Evolutionary conservation across 2,329 filamentous ascomycete genomes (phyloP), one percentile per base, ranked within the genome.

Genomic region (Daldinia sp.): DNA sequence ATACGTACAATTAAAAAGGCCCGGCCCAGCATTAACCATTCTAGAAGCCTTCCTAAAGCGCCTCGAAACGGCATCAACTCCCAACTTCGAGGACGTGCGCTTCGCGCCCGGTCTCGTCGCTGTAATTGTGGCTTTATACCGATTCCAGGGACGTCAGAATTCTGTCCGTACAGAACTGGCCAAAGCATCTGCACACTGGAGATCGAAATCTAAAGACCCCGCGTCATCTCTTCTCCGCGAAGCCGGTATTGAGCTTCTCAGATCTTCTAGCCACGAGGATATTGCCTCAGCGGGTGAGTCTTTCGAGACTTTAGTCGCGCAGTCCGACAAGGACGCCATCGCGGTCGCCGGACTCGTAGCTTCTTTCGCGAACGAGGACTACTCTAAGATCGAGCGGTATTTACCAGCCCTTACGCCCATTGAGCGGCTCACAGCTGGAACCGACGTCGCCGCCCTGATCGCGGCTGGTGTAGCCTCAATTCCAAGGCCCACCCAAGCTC

Each of bases 81-180:
- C 83, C 2, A 81, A 84, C 13, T 83, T 89, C 60, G 82, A 87
- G 58, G 88, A 93, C 69, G 86, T 90, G 23, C 89, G 94, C 9
- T 95, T 90, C 75, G 89, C 92, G 23, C 94, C 95, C 0, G 94
- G 94, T 2, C 82, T 99, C 1, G 85, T 98, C 25, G 93, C 92
- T 0, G 82, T 94, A 1, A 82, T 91, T 2, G 89, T 96, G 8
- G 88, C 91, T 1, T 82, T 99, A 0, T 95, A 97, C 77, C 87
- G 87, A 70, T 80, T 84, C 1, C 90, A 95, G 75, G 89, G 90
- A 35, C 90, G 93, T 32, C 90, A 89, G 68, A 80, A 83, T 21
- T 88, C 91, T 27, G 87, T 91, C 64, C 91, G 91, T 65, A 78
- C 81, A 5, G 91, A 95, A 73, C 82, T 98, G 15, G 86, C 88